These are phyloP conservation scores for Diaporthe batatas DNA, from an alignment of 2,329 filamentous ascomycete genomes.

Conservation along the genomic window DNA sequence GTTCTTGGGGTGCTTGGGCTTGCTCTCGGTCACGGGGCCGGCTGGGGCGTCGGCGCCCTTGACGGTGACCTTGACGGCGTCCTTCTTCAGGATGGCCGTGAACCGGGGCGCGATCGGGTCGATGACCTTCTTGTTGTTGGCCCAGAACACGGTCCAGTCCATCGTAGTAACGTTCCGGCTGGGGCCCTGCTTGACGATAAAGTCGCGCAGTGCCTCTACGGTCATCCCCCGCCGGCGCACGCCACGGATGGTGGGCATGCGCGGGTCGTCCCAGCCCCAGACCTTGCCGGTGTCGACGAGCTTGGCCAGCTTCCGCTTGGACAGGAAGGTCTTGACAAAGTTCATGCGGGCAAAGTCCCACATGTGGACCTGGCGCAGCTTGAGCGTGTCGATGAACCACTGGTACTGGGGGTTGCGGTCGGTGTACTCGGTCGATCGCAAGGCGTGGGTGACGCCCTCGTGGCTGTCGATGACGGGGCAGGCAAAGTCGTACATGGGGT, in stretches of 20 bases:
- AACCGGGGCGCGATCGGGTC: constrained; percentile 81
- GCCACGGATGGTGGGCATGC: constrained; percentile 87
- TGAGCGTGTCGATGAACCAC: constrained; percentile 83
- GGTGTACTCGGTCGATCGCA: constrained; percentile 88
- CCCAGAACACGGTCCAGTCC: constrained; percentile 84
- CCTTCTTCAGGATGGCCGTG: constrained; percentile 78
- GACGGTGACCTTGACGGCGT: constrained; percentile 78
- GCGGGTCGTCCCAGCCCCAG: constrained; percentile 88
- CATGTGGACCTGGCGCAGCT: constrained; percentile 82
- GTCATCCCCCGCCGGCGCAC: constrained; percentile 84
- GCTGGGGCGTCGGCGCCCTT: constrained; percentile 76
- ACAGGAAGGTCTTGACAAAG: constrained; percentile 85
- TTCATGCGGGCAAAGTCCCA: constrained; percentile 90
- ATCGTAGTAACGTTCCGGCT: constrained; percentile 86
- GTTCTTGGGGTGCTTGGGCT: constrained; percentile 92
- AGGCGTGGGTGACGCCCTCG: constrained; percentile 86
- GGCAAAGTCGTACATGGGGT: constrained; percentile 89
- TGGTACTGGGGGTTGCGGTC: constrained; percentile 89
- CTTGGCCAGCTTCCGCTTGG: constrained; percentile 88
- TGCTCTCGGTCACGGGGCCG: constrained; percentile 76
- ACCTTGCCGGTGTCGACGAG: constrained; percentile 82
- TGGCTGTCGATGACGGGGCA: constrained; percentile 85
- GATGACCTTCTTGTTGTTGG: constrained; percentile 84
- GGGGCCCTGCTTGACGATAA: constrained; percentile 87
- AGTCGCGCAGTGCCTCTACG: constrained; percentile 82